Percentiles rank a stretch among this genome's conserved stretches.
phyloP scores from a whole-genome alignment of 345 rosid species.

The Salix caprea region DNA sequence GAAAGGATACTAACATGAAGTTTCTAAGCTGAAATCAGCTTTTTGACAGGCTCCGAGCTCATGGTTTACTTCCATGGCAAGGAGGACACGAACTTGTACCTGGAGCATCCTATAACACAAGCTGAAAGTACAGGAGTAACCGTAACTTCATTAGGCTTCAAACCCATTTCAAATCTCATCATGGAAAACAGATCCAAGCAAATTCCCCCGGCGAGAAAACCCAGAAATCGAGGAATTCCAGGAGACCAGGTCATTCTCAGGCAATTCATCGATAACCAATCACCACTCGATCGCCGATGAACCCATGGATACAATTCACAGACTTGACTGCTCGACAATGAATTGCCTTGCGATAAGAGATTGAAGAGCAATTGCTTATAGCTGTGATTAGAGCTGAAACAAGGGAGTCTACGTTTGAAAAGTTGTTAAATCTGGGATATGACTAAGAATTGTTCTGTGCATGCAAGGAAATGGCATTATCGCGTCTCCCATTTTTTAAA shows the following conservation, averaged over 20 bases:
- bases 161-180: conserved; percentile 38
- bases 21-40: too few relatives aligned
- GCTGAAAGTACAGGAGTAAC: conserved; percentile 50
- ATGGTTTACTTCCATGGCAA: too few relatives aligned
- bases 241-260: conserved; percentile 49
- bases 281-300: conserved; percentile 61
- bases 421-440: background rate
- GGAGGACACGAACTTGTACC: too few relatives aligned
- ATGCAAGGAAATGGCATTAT: conserved; percentile 5
- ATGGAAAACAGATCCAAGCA: conserved; percentile 35
- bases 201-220: conserved; percentile 37
- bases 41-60: too few relatives aligned
- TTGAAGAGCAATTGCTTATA: conserved; percentile 37
- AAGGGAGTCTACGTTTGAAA: conserved; percentile 29
- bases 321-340: conserved; percentile 52
- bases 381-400: conserved; percentile 43
- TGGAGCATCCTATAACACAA: conserved; percentile 22
- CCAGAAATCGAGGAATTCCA: conserved; percentile 69
- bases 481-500: conserved; percentile 23
- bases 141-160: conserved; percentile 51
- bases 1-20: too few relatives aligned
- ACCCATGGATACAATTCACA: conserved; percentile 52
- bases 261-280: conserved; percentile 56
- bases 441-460: background rate
- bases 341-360: conserved; percentile 18